Percentiles rank a stretch among this genome's conserved stretches.
Conservation (phyloP, 768 basidiomycete species). For the Tricholoma flavovirens region DNA sequence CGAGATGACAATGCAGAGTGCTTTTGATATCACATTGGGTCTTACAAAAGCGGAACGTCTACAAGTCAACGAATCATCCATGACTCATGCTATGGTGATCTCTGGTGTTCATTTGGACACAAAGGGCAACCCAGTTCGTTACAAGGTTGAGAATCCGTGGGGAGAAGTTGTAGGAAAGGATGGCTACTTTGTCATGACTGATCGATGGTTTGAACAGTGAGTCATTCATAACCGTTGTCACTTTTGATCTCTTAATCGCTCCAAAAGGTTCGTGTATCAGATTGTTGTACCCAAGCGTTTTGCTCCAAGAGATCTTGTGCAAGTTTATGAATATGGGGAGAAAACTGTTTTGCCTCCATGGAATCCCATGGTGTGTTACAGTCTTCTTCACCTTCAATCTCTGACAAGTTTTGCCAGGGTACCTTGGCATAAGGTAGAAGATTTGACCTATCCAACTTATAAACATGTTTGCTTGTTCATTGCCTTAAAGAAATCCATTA, state of each 20-base stretch:
- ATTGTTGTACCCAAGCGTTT: conserved; percentile 80
- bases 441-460: no score
- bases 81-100: conserved; percentile 98
- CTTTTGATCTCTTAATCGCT: neutral
- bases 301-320: conserved; percentile 75
- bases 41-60: conserved; percentile 85
- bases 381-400: neutral
- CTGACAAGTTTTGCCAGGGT: conserved; percentile 8
- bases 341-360: conserved; percentile 73
- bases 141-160: conserved; percentile 98
- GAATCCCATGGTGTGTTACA: conserved; percentile 76
- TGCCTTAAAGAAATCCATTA: no score
- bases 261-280: conserved; percentile 82
- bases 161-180: conserved; percentile 70
- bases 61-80: conserved; percentile 74
- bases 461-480: no score
- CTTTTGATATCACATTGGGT: conserved; percentile 76
- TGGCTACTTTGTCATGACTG: conserved; percentile 91
- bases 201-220: conserved; percentile 87
- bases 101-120: conserved; percentile 83
- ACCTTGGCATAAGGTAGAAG: conserved; percentile 14
- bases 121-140: conserved; percentile 73
- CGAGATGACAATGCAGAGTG: conserved; percentile 42
- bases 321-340: conserved; percentile 68
- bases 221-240: conserved; percentile 24